phyloP scores from a whole-genome alignment of 352 stramenopile species.

The Hyaloperonospora brassicae region DNA sequence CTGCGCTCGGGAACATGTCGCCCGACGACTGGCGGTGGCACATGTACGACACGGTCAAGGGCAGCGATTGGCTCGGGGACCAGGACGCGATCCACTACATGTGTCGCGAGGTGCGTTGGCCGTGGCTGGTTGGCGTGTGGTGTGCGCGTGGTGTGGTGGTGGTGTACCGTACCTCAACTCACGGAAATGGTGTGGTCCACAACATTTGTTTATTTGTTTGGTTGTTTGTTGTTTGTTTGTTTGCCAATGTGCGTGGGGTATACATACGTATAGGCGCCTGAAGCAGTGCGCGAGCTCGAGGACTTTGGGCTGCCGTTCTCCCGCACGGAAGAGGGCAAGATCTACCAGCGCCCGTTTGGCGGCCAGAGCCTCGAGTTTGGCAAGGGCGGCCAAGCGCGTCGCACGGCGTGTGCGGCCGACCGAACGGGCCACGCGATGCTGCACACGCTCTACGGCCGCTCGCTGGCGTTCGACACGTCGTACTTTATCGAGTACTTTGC shows the following conservation, averaged over 20 bases:
- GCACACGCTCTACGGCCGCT: conserved; percentile 94
- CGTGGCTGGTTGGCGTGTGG: background rate
- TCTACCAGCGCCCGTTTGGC: conserved; percentile 95
- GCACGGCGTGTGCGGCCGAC: conserved; percentile 92
- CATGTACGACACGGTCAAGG: conserved; percentile 98
- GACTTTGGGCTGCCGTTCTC: conserved; percentile 95
- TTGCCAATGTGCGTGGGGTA: too few relatives aligned
- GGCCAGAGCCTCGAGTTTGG: conserved; percentile 93
- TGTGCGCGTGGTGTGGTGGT: background rate
- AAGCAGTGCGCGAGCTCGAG: conserved; percentile 91
- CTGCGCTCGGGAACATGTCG: conserved; percentile 95
- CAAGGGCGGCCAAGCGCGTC: conserved; percentile 93
- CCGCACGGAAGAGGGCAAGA: conserved; percentile 94
- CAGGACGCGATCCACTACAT: conserved; percentile 99
- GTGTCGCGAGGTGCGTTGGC: conserved; percentile 76
- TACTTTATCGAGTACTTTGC: conserved; percentile 99
- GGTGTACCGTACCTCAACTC: too few relatives aligned
- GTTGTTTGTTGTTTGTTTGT: too few relatives aligned
- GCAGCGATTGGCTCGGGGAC: conserved; percentile 94
- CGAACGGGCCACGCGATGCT: conserved; percentile 96
- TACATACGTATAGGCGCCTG: conserved; percentile 19
- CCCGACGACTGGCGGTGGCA: conserved; percentile 95
- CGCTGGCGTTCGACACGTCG: conserved; percentile 93
- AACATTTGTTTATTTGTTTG: conserved; percentile 2
- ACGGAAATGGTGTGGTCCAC: background rate